These are phyloP conservation scores for Ophioceras dolichostomum DNA, from an alignment of 2,329 filamentous ascomycete genomes.

Conservation along the genomic window DNA sequence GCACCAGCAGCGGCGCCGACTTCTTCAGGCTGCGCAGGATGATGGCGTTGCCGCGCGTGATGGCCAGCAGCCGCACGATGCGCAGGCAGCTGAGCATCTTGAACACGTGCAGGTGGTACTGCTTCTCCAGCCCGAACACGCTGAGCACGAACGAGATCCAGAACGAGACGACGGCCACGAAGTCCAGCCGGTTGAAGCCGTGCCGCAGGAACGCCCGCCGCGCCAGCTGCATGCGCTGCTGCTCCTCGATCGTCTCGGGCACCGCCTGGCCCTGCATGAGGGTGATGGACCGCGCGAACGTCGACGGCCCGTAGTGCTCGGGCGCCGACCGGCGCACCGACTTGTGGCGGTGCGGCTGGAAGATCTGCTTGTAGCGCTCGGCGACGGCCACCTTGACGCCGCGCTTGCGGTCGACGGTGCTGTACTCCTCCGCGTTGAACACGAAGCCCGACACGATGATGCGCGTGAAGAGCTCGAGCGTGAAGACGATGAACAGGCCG, in stretches of 20 bases:
- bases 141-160: conserved; percentile 80
- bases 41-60: conserved; percentile 90
- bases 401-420: conserved; percentile 69
- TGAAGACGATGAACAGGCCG: conserved; percentile 78
- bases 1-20: conserved; percentile 78
- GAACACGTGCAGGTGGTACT: conserved; percentile 73
- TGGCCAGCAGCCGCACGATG: conserved; percentile 77
- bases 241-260: conserved; percentile 56
- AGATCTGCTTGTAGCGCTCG: conserved; percentile 66
- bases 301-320: conserved; percentile 39
- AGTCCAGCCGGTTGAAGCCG: conserved; percentile 91
- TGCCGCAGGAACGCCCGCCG: conserved; percentile 87
- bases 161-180: conserved; percentile 86
- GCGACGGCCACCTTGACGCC: conserved; percentile 63
- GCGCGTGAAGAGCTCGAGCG: conserved; percentile 68
- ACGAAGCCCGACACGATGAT: conserved; percentile 90
- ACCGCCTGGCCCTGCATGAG: conserved; percentile 52
- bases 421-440: conserved; percentile 83
- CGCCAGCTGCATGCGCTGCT: conserved; percentile 75
- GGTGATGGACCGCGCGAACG: conserved; percentile 67
- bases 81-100: conserved; percentile 93
- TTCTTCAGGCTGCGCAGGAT: conserved; percentile 94
- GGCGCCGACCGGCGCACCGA: conserved; percentile 43
- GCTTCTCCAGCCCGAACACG: conserved; percentile 54
- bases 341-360: conserved; percentile 66